Conservation (phyloP, 495 filamentous ascomycete species). For the Neurospora sp. region DNA sequence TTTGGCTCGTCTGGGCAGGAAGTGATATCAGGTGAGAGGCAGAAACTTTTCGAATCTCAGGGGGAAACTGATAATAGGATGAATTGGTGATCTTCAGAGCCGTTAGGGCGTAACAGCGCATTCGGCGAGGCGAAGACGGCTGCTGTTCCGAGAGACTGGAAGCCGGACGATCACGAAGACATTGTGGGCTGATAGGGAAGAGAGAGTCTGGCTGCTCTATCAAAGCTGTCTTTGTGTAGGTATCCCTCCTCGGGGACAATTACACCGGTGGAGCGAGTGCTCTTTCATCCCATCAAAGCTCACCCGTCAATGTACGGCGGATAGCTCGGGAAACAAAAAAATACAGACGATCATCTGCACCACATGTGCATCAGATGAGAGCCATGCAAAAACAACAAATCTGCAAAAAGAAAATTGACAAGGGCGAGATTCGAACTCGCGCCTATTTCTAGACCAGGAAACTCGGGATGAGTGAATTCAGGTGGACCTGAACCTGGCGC, state of each 20-base stretch:
- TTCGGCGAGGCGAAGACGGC: background rate
- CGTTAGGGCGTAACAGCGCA: background rate
- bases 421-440: constrained; percentile 27
- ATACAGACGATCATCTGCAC: background rate
- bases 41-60: constrained; percentile 14
- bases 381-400: background rate
- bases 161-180: background rate
- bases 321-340: background rate
- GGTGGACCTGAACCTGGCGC: constrained; percentile 22
- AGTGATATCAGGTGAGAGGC: constrained; percentile 21
- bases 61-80: background rate
- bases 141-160: background rate
- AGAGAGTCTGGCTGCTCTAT: background rate
- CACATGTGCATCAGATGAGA: background rate
- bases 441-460: constrained; percentile 22
- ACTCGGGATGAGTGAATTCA: constrained; percentile 6
- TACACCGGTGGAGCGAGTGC: background rate
- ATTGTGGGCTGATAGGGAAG: constrained; percentile 5
- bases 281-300: background rate
- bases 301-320: background rate
- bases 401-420: constrained; percentile 11
- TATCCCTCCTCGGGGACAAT: background rate
- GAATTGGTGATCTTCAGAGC: background rate
- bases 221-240: no score
- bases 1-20: background rate